Percentiles rank a stretch among this genome's conserved stretches.
Conservation (phyloP, 1,284 basidiomycete species). For the Gymnopus androsaceus region DNA sequence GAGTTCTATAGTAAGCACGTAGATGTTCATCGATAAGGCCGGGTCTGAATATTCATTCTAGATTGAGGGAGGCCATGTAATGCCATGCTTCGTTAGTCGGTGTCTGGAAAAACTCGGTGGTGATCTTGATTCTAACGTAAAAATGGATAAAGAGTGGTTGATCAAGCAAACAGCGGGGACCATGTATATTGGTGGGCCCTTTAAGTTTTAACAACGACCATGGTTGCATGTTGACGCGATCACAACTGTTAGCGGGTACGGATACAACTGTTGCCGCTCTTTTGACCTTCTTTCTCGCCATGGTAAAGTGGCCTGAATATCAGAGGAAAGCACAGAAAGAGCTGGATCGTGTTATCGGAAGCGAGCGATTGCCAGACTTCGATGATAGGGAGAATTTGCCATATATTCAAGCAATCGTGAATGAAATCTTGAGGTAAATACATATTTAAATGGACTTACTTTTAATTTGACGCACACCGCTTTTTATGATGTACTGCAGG, state of each 20-base stretch:
- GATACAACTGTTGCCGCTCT: neutral
- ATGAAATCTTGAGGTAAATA: conserved; percentile 1
- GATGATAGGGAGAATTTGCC: conserved; percentile 11
- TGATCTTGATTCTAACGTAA: too few species aligned
- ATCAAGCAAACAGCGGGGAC: neutral
- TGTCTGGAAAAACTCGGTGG: neutral
- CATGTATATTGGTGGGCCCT: neutral
- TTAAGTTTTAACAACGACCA: too few species aligned
- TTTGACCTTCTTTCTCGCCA: neutral
- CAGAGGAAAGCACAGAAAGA: conserved; percentile 11
- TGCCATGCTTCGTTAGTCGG: neutral
- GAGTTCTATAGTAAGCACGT: neutral
- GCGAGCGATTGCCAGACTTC: conserved; percentile 1
- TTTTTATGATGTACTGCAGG: neutral
- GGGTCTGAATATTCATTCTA: too few species aligned
- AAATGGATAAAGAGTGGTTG: neutral
- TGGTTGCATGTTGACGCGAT: too few species aligned
- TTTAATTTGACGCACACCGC: too few species aligned
- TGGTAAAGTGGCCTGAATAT: conserved; percentile 3
- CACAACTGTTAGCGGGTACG: neutral
- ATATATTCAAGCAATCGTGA: conserved; percentile 6
- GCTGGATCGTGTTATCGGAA: conserved; percentile 11
- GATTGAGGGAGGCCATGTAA: neutral
- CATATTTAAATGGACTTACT: too few species aligned
- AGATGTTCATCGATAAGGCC: too few species aligned